Evolutionary conservation across 2,329 filamentous ascomycete species (phyloP).

Genomic region (Sporothrix inflata): DNA sequence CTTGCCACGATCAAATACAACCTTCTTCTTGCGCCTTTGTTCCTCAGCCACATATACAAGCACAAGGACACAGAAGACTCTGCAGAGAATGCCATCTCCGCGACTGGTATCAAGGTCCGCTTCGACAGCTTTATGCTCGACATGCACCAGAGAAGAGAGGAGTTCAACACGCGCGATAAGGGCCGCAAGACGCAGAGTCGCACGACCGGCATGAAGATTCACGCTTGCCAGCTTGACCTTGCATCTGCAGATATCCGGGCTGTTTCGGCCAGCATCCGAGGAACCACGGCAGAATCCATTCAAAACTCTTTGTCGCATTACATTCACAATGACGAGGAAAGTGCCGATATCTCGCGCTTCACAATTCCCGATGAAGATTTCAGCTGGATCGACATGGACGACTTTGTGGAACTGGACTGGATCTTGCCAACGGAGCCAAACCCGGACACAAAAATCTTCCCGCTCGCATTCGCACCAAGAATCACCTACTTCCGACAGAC

Average conservation of each 20-base stretch:
- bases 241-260: conserved; percentile 90
- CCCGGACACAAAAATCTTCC: conserved; percentile 90
- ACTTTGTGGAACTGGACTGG: conserved; percentile 98
- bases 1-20: conserved; percentile 99
- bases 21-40: conserved; percentile 85
- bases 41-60: conserved; percentile 96
- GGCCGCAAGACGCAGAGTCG: conserved; percentile 75
- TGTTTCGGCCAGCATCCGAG: conserved; percentile 85
- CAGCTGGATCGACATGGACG: conserved; percentile 99
- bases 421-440: conserved; percentile 87
- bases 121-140: conserved; percentile 98
- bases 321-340: conserved; percentile 58
- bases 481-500: conserved; percentile 98
- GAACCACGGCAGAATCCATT: conserved; percentile 76
- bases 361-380: conserved; percentile 94
- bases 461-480: conserved; percentile 87
- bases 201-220: conserved; percentile 93
- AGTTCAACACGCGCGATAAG: conserved; percentile 81
- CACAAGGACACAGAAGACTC: conserved; percentile 94
- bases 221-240: conserved; percentile 90
- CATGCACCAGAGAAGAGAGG: conserved; percentile 89
- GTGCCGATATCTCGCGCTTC: conserved; percentile 80
- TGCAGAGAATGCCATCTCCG: conserved; percentile 74
- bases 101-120: conserved; percentile 93
- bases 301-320: conserved; percentile 57